Conservation (phyloP, 495 filamentous ascomycete genomes). For the Astrothelium subdiscretum region DNA sequence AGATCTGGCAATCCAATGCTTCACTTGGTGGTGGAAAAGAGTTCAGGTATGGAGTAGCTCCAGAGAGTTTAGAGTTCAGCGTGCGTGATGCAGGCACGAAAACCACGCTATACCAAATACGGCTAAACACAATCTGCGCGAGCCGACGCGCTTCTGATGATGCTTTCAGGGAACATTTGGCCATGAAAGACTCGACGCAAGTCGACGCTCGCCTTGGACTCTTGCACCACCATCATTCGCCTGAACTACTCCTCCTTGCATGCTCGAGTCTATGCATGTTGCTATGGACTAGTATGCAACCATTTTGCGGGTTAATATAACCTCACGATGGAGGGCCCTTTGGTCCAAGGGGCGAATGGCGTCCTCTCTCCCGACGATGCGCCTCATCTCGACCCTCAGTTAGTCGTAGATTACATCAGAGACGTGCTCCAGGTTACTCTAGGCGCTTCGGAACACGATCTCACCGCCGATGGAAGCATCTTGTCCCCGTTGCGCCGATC, state of each 20-base stretch:
- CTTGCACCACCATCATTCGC: not conserved
- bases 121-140: not conserved
- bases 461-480: slow-evolving; percentile 69
- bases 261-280: not conserved
- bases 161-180: not conserved
- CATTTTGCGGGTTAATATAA: not conserved
- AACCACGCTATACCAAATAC: not conserved
- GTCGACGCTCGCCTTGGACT: not conserved
- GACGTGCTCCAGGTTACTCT: slow-evolving; percentile 73
- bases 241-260: not conserved
- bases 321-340: slow-evolving; percentile 29
- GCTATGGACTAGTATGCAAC: not conserved
- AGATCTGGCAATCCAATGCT: not conserved
- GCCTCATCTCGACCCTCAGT: slow-evolving; percentile 42
- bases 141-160: not conserved
- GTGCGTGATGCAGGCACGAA: not conserved
- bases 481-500: slow-evolving; percentile 55
- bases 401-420: slow-evolving; percentile 66
- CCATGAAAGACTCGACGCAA: not conserved
- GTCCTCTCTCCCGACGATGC: slow-evolving; percentile 20
- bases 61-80: not conserved
- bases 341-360: slow-evolving; percentile 24
- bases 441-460: slow-evolving; percentile 67
- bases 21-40: too few species aligned
- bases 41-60: not conserved